These are phyloP conservation scores for Boletus smithii DNA, from an alignment of 1,284 basidiomycete genomes.

Conservation along the genomic window DNA sequence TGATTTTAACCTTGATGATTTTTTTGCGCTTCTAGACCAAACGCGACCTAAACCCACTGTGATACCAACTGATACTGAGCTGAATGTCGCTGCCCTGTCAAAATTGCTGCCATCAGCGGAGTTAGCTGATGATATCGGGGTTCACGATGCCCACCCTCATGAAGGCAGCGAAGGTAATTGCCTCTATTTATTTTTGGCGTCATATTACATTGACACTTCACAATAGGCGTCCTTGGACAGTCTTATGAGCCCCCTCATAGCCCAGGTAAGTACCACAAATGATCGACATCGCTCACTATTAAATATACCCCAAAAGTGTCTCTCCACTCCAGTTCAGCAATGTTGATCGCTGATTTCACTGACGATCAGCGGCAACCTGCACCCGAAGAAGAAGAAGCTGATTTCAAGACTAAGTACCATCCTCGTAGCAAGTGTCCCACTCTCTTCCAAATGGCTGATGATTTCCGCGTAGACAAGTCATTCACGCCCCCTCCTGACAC, in stretches of 20 bases:
- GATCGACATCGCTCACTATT: not conserved
- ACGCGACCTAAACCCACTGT: no score
- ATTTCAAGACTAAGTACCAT: slow-evolving; percentile 15
- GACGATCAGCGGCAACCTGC: not conserved
- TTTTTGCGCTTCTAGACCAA: no score
- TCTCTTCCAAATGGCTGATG: not conserved
- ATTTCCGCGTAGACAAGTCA: not conserved
- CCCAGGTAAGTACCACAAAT: not conserved
- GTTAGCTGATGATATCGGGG: no score
- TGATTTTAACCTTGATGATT: no score
- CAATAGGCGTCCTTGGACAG: not conserved
- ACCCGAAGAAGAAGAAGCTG: not conserved
- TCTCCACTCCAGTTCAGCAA: not conserved
- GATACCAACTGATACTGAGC: no score
- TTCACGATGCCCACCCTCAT: not conserved
- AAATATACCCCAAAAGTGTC: not conserved
- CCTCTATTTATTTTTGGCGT: no score
- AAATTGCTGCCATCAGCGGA: no score
- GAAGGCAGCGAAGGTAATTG: no score
- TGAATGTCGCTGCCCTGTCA: no score
- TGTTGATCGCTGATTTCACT: not conserved
- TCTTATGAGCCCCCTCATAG: not conserved
- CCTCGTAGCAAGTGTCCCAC: not conserved
- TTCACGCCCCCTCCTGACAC: not conserved
- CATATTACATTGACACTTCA: not conserved